These are phyloP conservation scores for Prunus fruticosa DNA, from an alignment of 306 rosid genomes.

Conservation along the genomic window DNA sequence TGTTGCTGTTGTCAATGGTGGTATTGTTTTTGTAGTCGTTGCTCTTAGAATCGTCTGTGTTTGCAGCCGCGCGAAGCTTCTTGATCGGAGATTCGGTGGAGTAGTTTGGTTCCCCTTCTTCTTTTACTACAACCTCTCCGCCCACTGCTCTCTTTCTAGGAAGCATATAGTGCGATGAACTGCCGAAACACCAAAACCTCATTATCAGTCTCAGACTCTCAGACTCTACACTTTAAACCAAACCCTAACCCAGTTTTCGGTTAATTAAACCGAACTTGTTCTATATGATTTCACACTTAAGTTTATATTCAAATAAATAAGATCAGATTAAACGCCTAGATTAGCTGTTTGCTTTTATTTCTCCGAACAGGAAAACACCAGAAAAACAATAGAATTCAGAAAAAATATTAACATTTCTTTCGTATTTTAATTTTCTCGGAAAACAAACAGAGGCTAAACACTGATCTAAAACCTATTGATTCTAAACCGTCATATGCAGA, in stretches of 20 bases:
- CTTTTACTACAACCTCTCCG: conserved; percentile 24
- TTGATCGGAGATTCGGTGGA: conserved; percentile 16
- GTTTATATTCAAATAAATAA: neutral
- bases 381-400: neutral
- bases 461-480: neutral
- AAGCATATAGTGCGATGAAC: conserved; percentile 40
- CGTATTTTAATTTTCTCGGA: neutral
- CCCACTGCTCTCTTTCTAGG: conserved; percentile 37
- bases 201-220: neutral
- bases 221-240: neutral
- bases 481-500: neutral
- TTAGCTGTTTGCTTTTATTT: neutral
- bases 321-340: neutral
- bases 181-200: conserved; percentile 9
- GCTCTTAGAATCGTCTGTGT: neutral
- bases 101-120: conserved; percentile 7
- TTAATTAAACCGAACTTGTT: neutral
- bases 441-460: neutral
- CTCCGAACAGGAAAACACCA: neutral
- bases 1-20: neutral
- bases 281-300: neutral
- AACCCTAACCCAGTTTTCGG: conserved; percentile 1
- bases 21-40: neutral
- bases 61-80: conserved; percentile 18
- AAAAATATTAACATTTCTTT: neutral